A percentile compares a stretch with the other conserved stretches of the same genome.
Conservation (phyloP, 148 eudicot species). For the Rhododendron henanense region DNA sequence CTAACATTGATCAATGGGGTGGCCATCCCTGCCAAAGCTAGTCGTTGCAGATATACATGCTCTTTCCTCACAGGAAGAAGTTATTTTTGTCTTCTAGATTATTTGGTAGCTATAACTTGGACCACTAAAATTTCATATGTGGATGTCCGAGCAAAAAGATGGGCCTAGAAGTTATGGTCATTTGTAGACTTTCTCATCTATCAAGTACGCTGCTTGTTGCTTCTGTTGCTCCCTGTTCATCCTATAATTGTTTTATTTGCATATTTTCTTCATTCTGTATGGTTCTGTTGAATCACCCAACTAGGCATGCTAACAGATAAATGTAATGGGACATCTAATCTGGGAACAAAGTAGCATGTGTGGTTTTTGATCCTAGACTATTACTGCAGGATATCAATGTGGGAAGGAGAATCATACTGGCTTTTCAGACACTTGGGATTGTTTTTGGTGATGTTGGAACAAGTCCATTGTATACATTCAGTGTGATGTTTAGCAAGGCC, state of each 20-base stretch:
- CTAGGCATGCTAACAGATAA: background rate
- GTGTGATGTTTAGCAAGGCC: constrained; percentile 94
- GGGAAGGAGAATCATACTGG: constrained; percentile 59
- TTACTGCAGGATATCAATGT: constrained; percentile 71
- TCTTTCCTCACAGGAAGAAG: background rate
- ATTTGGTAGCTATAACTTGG: background rate
- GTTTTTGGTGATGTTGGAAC: constrained; percentile 99
- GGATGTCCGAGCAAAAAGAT: background rate
- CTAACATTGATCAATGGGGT: background rate
- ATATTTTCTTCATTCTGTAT: background rate
- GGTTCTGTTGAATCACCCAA: background rate
- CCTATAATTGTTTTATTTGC: background rate
- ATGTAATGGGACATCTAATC: background rate
- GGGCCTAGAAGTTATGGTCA: background rate
- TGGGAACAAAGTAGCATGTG: background rate
- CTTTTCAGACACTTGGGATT: constrained; percentile 83
- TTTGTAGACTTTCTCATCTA: background rate
- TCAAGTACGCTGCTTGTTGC: background rate
- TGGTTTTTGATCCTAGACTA: constrained; percentile 18
- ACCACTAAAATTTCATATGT: background rate
- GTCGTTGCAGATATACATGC: too few species aligned
- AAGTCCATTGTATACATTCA: constrained; percentile 91
- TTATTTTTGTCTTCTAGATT: background rate
- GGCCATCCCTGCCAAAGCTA: background rate
- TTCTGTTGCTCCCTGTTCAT: background rate